A percentile compares a stretch with the other conserved stretches of the same genome.
Evolutionary conservation across 768 basidiomycete species (phyloP).

Genomic region (Lactarius tabidus): DNA sequence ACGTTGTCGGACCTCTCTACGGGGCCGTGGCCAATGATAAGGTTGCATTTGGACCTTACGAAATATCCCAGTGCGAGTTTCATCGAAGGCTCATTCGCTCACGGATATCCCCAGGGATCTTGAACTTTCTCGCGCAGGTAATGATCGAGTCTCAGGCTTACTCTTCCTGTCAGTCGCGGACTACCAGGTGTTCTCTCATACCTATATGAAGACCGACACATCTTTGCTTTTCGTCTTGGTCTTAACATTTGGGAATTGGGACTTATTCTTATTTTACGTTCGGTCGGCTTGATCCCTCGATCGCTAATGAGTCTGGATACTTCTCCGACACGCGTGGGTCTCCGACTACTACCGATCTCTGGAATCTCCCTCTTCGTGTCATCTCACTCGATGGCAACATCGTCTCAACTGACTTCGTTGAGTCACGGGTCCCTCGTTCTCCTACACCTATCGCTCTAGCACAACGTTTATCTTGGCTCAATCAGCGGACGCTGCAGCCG

Average conservation of each 20-base stretch:
- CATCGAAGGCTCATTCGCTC: not conserved
- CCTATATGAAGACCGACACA: conserved; percentile 39
- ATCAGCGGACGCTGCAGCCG: conserved; percentile 45
- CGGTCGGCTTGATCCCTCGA: conserved; percentile 42
- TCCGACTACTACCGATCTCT: conserved; percentile 45
- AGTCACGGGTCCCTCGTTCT: conserved; percentile 43
- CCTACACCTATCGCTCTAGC: conserved; percentile 51
- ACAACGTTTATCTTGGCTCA: conserved; percentile 57
- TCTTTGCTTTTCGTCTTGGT: conserved; percentile 50
- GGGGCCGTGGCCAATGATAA: conserved; percentile 47
- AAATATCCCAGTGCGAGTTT: conserved; percentile 41
- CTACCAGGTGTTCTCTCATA: conserved; percentile 42
- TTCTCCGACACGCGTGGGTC: conserved; percentile 38
- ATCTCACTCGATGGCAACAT: conserved; percentile 43
- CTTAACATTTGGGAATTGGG: conserved; percentile 31
- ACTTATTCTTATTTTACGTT: conserved; percentile 54
- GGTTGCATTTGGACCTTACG: conserved; percentile 39
- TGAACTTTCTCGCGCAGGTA: conserved; percentile 42
- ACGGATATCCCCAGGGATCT: conserved; percentile 34
- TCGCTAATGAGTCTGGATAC: conserved; percentile 34
- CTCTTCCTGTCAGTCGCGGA: conserved; percentile 45
- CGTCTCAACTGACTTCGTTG: conserved; percentile 37
- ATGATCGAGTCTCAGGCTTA: conserved; percentile 54
- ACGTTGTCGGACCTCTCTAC: conserved; percentile 47
- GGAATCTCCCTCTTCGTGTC: conserved; percentile 49